Conservation (phyloP, 768 basidiomycete species). For the Tricholoma hemisulphureum region DNA sequence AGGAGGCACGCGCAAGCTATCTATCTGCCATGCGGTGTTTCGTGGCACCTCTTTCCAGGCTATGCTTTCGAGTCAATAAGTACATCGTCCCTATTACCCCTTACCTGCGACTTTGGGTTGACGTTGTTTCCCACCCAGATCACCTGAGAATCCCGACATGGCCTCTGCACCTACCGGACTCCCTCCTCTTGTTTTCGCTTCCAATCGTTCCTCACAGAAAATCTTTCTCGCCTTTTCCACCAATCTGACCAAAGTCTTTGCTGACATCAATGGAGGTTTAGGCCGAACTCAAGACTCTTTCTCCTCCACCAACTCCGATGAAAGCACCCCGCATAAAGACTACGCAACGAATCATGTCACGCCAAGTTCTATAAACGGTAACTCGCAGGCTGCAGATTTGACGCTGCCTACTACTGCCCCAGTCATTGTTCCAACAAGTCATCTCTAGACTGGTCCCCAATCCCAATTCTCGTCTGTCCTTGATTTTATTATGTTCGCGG, state of each 20-base stretch:
- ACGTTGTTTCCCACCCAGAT: not conserved
- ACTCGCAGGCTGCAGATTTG: too few species aligned
- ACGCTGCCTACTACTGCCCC: too few species aligned
- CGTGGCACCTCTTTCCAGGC: too few species aligned
- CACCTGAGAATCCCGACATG: not conserved
- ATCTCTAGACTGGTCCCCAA: too few species aligned
- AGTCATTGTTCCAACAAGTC: too few species aligned
- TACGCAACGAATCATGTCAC: not conserved
- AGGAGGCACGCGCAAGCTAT: slow-evolving; percentile 59
- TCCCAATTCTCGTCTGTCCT: too few species aligned
- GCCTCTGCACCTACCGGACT: not conserved
- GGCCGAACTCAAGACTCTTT: not conserved
- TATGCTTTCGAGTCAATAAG: not conserved
- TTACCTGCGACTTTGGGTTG: not conserved
- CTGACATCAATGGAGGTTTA: not conserved
- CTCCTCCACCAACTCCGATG: not conserved
- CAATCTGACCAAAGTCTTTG: not conserved
- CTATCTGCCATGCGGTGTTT: slow-evolving; percentile 21
- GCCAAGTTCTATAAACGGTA: too few species aligned
- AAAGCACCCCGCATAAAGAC: not conserved
- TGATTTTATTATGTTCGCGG: too few species aligned
- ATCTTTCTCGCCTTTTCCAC: not conserved
- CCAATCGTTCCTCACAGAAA: not conserved
- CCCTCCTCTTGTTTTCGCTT: not conserved
- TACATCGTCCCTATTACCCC: not conserved